These are phyloP conservation scores for Centella asiatica DNA, from an alignment of 129 eudicot genomes.

Conservation along the genomic window DNA sequence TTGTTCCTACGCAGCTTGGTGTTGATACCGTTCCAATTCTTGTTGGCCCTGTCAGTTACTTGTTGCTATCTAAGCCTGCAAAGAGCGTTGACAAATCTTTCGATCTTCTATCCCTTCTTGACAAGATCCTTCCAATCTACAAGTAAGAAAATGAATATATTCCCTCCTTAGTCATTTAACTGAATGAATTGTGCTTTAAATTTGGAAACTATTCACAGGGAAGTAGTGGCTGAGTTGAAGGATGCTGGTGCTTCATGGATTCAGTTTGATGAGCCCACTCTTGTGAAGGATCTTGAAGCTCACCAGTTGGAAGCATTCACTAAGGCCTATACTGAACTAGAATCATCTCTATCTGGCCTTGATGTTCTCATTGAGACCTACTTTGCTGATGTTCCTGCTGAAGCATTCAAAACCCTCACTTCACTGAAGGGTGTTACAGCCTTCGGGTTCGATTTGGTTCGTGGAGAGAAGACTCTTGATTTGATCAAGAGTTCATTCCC, in stretches of 20 bases:
- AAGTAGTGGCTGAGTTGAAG: constrained; percentile 83
- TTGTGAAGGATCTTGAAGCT: constrained; percentile 77
- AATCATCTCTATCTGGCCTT: constrained; percentile 65
- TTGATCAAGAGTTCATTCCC: constrained; percentile 55
- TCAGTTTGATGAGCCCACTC: constrained; percentile 89
- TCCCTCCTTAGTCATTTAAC: background rate
- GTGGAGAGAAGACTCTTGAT: constrained; percentile 66
- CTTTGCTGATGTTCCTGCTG: constrained; percentile 81
- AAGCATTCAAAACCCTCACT: constrained; percentile 66
- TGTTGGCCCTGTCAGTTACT: constrained; percentile 93
- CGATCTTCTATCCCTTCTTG: constrained; percentile 78
- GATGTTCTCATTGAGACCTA: constrained; percentile 73
- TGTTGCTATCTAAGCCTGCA: constrained; percentile 87
- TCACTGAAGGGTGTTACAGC: constrained; percentile 58
- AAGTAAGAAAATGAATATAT: constrained; percentile 38
- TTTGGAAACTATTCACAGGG: constrained; percentile 37
- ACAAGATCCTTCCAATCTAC: constrained; percentile 85
- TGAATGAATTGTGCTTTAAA: background rate
- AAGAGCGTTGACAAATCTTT: constrained; percentile 93
- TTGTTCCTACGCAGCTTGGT: constrained; percentile 56
- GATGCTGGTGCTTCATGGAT: constrained; percentile 91
- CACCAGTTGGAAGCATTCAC: constrained; percentile 76
- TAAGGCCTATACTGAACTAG: constrained; percentile 59
- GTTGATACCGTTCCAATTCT: constrained; percentile 95
- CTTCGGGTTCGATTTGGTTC: constrained; percentile 83